Base-by-base conservation (phyloP, 208 protist genomes). In the Crithidia fasciculata region DNA sequence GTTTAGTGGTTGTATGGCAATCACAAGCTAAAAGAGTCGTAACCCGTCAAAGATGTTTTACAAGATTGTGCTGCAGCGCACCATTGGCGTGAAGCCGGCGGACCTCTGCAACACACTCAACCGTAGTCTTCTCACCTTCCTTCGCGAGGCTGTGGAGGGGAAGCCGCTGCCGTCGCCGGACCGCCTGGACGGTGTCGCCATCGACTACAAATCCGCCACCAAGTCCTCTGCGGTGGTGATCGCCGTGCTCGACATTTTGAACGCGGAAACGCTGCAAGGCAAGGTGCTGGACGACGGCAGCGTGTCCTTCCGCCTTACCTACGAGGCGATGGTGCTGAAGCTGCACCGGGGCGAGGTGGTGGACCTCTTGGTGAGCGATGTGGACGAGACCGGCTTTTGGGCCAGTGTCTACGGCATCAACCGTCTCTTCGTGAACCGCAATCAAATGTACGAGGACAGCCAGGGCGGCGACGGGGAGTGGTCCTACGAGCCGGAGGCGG, bases 331-430 rank as follows among this genome's bases (percentile, higher is more conserved):
- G 68, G 92, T 96, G 44, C 71, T 95, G 55, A 93, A 94, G 72
- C 80, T 95, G 45, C 88, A 93, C 74, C 88, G 85, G 5, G 92
- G 89, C 15, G 92, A 96, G 84, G 92, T 96, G 45, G 69, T 96
- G 0, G 92, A 96, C 69, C 59, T 92, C n/a, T 59, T 90, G 15
- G 92, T 96, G 36, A 76, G 68, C 37, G 74, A 84, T 5, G 83
- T 95, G 8, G 85, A 83, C 55, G 78, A 78, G 16, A 89, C 92
- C n/a, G 92, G 92, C 18, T 94, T 85, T 78, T 91, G 82, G 81
- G 87, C 84, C 28, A 85, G 76, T 40, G 91, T 92, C 41, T 90
- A 85, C 60, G 91, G 89, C n/a, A 72, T 94, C 5, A 86, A 89
- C 50, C 76, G 84, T 49, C 79, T 96, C 52, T 96, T 93, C 71